Conservation (phyloP, 805 yeast genomes). For the Hanseniaspora vineae region DNA sequence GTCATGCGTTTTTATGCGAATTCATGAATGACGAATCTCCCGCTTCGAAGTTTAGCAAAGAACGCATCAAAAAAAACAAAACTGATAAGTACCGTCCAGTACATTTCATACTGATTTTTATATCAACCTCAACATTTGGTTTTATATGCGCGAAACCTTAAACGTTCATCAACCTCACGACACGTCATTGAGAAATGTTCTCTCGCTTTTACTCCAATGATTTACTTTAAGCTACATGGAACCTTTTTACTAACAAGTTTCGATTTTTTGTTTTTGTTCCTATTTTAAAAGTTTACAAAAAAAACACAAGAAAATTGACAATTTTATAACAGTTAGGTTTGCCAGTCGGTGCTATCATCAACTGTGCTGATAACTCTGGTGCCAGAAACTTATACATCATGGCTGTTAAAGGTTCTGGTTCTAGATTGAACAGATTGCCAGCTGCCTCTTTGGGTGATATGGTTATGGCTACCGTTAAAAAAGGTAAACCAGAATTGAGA, state of each 20-base stretch:
- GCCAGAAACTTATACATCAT: constrained; percentile 98
- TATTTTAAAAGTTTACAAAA: neutral
- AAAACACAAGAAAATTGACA: constrained; percentile 2
- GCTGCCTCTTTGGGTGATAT: constrained; percentile 99
- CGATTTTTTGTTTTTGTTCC: neutral
- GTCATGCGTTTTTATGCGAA: too few species aligned
- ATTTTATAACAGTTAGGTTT: constrained; percentile 68
- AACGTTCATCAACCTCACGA: too few species aligned
- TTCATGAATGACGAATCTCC: too few species aligned
- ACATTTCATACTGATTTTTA: too few species aligned
- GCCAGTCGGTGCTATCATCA: constrained; percentile 98
- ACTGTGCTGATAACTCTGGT: constrained; percentile 99
- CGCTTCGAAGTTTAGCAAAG: too few species aligned
- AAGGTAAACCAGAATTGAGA: constrained; percentile 99
- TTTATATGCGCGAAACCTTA: too few species aligned
- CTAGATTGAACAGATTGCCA: constrained; percentile 99
- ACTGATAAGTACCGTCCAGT: too few species aligned
- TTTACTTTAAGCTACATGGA: too few species aligned
- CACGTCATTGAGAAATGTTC: too few species aligned
- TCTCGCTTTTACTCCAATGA: too few species aligned
- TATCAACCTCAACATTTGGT: too few species aligned
- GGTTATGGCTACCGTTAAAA: constrained; percentile 99
- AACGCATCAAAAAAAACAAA: too few species aligned
- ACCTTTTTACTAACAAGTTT: constrained; percentile 4
- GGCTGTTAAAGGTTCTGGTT: constrained; percentile 99